Base-by-base conservation (phyloP, 306 rosid species). In the Carpinus fangiana region DNA sequence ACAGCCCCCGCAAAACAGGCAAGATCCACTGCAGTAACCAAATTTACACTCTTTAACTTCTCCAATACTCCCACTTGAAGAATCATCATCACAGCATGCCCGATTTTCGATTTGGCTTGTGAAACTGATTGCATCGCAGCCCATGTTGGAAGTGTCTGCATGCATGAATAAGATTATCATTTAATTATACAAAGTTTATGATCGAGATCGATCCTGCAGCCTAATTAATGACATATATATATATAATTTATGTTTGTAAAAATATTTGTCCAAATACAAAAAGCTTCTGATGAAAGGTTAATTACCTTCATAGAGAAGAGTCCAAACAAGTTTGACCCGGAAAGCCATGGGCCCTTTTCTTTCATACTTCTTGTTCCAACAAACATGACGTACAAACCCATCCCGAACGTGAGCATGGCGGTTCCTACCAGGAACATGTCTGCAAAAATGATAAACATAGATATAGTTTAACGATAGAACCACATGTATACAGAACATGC, bases 11-110 rank as follows among this genome's bases (percentile, higher is more conserved):
- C 88, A 61, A 88, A 78, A 79, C 85, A 88, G 2, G 90, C 88
- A 68, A 88, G 88, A 77, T 88, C 92, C 4, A 65, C 5, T 4
- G 76, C 83, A 10, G 88, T 81, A 55, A 78, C 86, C 75, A 88
- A 73, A 1, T 87, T 87, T 26, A 84, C 51, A n/a, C 59, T 82
- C 56, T 80, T 74, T 69, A 88, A 82, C 88, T 86, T 88, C 62
- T 88, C 90, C 45, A 88, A 65, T 68, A 88, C 81, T 72, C 90
- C 92, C 69, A 84, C 92, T 73, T 88, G 92, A 54, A 88, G 87
- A 46, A 86, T 80, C 90, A 88, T 81, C 76, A 82, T 78, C 85
- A 88, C 81, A 2, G 92, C 87, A 72, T 84, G 92, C 5, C 92
- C 92, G 46, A 88, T 59, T 67, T 82, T 88, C 31, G 88, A 82